Evolutionary conservation across 2,329 filamentous ascomycete genomes (phyloP).

Genomic region (Colletotrichum camelliae): DNA sequence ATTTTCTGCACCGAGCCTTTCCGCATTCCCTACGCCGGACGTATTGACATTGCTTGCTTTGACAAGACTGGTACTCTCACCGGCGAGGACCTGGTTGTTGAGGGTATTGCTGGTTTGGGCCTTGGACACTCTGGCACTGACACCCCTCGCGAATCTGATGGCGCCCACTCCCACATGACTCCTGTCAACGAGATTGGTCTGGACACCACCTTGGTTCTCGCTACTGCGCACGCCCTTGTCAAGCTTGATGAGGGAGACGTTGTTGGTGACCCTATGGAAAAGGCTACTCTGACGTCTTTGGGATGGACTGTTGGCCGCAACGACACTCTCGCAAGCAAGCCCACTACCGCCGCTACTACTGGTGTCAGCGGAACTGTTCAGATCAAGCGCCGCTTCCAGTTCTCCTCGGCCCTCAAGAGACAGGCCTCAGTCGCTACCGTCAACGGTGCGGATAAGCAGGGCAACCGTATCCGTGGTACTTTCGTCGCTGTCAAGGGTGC

Average conservation of each 20-base stretch:
- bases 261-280: constrained; percentile 98
- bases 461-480: constrained; percentile 80
- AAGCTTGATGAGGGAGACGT: constrained; percentile 97
- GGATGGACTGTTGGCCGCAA: constrained; percentile 94
- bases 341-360: constrained; percentile 46
- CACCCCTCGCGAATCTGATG: constrained; percentile 73
- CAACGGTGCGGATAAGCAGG: constrained; percentile 73
- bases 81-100: constrained; percentile 94
- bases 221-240: constrained; percentile 93
- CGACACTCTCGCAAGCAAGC: constrained; percentile 79
- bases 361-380: constrained; percentile 79
- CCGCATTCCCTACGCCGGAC: constrained; percentile 94
- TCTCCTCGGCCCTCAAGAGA: constrained; percentile 94
- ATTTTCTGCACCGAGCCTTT: constrained; percentile 99
- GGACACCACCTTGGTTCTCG: constrained; percentile 90
- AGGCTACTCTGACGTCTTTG: constrained; percentile 87
- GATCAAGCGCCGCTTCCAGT: constrained; percentile 96
- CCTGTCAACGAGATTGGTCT: constrained; percentile 73
- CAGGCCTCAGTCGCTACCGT: constrained; percentile 94
- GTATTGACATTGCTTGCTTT: constrained; percentile 96
- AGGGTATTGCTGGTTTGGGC: constrained; percentile 90
- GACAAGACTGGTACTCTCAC: constrained; percentile 98
- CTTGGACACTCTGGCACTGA: constrained; percentile 72
- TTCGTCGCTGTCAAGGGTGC: constrained; percentile 97
- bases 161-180: constrained; percentile 81